Evolutionary conservation across 139 green algal genomes (phyloP).

Genomic region (Deuterostichococcus epilithicus): DNA sequence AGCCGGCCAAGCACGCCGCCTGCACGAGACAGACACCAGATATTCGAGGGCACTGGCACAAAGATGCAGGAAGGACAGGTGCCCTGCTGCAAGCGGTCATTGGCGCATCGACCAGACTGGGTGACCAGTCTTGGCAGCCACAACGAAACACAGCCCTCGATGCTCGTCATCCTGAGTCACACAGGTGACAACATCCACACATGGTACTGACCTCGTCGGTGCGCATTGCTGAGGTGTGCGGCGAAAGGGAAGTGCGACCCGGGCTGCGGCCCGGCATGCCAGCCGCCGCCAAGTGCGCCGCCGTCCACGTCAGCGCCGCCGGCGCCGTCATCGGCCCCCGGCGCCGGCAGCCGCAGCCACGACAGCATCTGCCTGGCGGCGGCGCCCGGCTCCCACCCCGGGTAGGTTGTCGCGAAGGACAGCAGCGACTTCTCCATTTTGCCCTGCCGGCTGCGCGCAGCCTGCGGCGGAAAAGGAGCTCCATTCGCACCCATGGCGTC

Average conservation of each 20-base stretch:
- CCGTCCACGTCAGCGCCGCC: too few relatives aligned
- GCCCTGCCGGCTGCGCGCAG: conserved; percentile 59
- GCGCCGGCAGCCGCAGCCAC: conserved; percentile 17
- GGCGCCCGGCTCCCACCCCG: conserved; percentile 64
- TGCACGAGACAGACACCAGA: background rate
- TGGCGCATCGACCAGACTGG: background rate
- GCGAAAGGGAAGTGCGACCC: conserved; percentile 12
- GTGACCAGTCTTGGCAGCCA: background rate
- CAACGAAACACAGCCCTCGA: background rate
- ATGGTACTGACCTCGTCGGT: background rate
- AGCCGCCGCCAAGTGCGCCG: background rate
- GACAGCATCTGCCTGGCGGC: conserved; percentile 48
- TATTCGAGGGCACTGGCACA: background rate
- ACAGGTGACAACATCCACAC: background rate
- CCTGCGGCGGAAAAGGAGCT: conserved; percentile 1
- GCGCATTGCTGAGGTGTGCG: background rate
- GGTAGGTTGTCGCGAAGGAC: conserved; percentile 85
- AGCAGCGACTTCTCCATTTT: conserved; percentile 96
- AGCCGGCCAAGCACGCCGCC: background rate
- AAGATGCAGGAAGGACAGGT: background rate
- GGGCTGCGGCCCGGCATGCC: background rate
- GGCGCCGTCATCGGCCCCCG: background rate
- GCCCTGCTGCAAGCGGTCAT: background rate
- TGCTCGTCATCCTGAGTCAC: background rate
- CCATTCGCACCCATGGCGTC: too few relatives aligned